Base-by-base conservation (phyloP, 179 eudicot genomes). In the Monotropa hypopitys region DNA sequence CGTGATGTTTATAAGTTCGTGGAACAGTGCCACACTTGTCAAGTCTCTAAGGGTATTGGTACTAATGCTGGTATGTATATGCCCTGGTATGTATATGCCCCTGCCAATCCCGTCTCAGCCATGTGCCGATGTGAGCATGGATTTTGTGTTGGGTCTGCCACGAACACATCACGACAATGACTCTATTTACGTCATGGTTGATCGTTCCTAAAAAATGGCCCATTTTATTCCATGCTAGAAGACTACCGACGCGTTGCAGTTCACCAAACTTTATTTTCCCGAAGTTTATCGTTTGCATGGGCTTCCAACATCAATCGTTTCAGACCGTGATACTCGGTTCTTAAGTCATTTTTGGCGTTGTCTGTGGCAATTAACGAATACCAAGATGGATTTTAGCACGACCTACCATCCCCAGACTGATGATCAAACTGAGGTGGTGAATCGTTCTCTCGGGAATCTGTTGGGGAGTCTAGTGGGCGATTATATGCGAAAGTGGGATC, bases 211-310 rank as follows among this genome's bases (percentile, higher is more conserved):
- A 0, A 72, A 78, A 26, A 78, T 78, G 71, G 70, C 20, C 3
- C 32, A 78, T 46, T 72, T 78, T 33, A 35, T 78, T 18, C 1
- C 70, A 12, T 72, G 73, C 53, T 57, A 69, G 56, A 51, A 43
- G 2, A 68, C 68, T 0, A 18, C 54, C 3, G 28, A 72, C 10
- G 76, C n/a, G 3, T 20, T 43, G 0, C 0, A 26, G 3, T 16
- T 78, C 0, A 61, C 76, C 1, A 35, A 78, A 32, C 33, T 78
- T 2, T 72, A 54, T 8, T 78, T 78, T 61, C 4, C 0, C 1
- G 49, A 51, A 20, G 74, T 40, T 4, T 45, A 70, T 8, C 53
- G 32, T 3, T 23, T 70, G 1, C 53, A 51, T 51, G 56, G 56
- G 20, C 4, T 51, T n/a, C 56, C 56, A 4, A 51, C 4, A 3